phyloP scores from a whole-genome alignment of 2,329 filamentous ascomycete species.

The Aureobasidium namibiae region DNA sequence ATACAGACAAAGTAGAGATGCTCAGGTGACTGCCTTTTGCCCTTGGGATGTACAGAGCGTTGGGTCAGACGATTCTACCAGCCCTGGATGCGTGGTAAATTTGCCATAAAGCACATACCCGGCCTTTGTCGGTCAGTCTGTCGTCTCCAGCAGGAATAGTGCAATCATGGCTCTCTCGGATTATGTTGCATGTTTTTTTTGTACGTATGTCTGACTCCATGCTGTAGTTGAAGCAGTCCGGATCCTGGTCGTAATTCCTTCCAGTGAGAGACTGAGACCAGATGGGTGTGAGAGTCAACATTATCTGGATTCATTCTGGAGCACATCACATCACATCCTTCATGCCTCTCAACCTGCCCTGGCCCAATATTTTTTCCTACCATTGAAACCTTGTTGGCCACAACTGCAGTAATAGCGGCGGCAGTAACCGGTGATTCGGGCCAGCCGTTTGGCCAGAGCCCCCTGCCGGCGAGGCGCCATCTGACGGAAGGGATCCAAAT shows the following conservation, averaged over 20 bases:
- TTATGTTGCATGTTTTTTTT: neutral
- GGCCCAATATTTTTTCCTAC: neutral
- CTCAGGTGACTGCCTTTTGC: neutral
- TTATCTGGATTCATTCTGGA: neutral
- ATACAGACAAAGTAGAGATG: neutral
- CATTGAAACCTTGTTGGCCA: neutral
- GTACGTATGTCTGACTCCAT: neutral
- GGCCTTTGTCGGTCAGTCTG: neutral
- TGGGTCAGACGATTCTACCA: neutral
- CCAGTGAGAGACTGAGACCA: neutral
- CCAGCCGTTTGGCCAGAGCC: conserved; percentile 6
- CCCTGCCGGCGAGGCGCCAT: neutral
- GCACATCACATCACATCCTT: conserved; percentile 11
- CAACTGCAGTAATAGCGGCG: conserved; percentile 9
- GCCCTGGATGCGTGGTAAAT: neutral
- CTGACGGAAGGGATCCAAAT: neutral
- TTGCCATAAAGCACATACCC: neutral
- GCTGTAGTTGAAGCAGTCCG: neutral
- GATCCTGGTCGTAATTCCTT: neutral
- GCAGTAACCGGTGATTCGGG: conserved; percentile 1
- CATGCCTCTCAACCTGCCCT: neutral
- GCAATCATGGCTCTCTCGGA: neutral
- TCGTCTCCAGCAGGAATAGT: neutral
- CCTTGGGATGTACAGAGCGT: neutral
- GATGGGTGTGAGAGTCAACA: neutral